phyloP scores from a whole-genome alignment of 192 early-diverging fungal genomes.

The Gonapodya prolifera region DNA sequence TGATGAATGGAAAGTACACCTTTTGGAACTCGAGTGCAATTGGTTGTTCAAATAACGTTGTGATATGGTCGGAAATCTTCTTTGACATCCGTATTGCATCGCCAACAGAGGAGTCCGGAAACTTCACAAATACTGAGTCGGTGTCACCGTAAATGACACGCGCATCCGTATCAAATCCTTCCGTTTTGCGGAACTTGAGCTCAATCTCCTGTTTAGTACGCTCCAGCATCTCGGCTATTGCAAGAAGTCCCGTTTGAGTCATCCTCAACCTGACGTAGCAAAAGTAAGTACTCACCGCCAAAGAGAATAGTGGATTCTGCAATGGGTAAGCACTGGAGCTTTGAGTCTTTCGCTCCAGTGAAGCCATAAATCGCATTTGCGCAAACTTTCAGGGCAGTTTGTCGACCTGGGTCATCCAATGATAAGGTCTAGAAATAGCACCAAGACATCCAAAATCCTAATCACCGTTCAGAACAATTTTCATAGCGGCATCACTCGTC shows the following conservation, averaged over 20 bases:
- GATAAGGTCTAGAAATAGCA: background rate
- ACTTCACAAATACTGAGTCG: background rate
- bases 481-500: background rate
- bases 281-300: background rate
- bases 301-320: slow-evolving; percentile 1
- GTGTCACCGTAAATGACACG: slow-evolving; percentile 2
- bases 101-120: background rate
- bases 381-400: background rate
- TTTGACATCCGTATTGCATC: background rate
- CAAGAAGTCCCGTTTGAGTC: no score
- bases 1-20: background rate
- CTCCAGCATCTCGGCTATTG: background rate
- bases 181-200: background rate
- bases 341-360: background rate
- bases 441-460: background rate
- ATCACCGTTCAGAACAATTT: background rate
- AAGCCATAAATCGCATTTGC: slow-evolving; percentile 2
- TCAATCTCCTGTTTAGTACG: background rate
- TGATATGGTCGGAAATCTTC: background rate
- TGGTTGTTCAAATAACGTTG: background rate
- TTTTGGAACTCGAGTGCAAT: slow-evolving; percentile 1
- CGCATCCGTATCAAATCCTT: background rate
- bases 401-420: background rate
- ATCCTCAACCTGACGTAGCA: no score
- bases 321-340: background rate